Conservation (phyloP, 352 stramenopile species). For the Phytophthora megakarya region DNA sequence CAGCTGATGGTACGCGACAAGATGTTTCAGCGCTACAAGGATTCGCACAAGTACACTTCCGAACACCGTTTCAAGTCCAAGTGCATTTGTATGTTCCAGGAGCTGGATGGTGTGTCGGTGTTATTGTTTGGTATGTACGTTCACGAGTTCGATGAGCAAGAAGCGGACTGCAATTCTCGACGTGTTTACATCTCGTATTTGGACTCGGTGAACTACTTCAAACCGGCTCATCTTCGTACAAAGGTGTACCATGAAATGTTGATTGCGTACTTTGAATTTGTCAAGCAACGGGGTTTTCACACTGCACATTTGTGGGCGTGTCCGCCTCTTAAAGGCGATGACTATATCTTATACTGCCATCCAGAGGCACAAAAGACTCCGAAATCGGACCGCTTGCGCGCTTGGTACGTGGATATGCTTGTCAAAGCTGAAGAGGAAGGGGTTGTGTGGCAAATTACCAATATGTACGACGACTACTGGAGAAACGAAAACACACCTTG, state of each 20-base stretch:
- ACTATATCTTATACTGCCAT: slow-evolving; percentile 99
- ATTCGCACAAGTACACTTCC: slow-evolving; percentile 88
- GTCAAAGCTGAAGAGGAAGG: slow-evolving; percentile 86
- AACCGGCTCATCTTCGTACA: slow-evolving; percentile 95
- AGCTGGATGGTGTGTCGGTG: slow-evolving; percentile 99
- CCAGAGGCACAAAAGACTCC: slow-evolving; percentile 99
- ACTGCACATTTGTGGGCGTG: slow-evolving; percentile 99
- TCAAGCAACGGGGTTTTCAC: slow-evolving; percentile 96
- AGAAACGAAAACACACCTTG: slow-evolving; percentile 84
- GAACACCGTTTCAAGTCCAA: slow-evolving; percentile 96
- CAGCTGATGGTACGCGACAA: slow-evolving; percentile 94
- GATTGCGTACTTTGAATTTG: slow-evolving; percentile 98
- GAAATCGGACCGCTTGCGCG: slow-evolving; percentile 96
- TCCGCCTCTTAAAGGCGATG: slow-evolving; percentile 98
- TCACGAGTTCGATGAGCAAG: slow-evolving; percentile 99
- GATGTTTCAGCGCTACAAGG: slow-evolving; percentile 95
- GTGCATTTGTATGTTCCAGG: slow-evolving; percentile 99
- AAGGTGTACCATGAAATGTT: slow-evolving; percentile 99
- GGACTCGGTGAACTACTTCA: slow-evolving; percentile 99
- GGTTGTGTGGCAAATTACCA: slow-evolving; percentile 94
- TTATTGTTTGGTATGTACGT: slow-evolving; percentile 99
- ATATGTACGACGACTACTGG: slow-evolving; percentile 97
- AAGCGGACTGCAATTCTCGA: slow-evolving; percentile 94
- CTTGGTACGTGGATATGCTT: slow-evolving; percentile 95
- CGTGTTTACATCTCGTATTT: slow-evolving; percentile 99